These are phyloP conservation scores for Tolypocladium amazonense DNA, from an alignment of 2,329 filamentous ascomycete species.

Conservation along the genomic window DNA sequence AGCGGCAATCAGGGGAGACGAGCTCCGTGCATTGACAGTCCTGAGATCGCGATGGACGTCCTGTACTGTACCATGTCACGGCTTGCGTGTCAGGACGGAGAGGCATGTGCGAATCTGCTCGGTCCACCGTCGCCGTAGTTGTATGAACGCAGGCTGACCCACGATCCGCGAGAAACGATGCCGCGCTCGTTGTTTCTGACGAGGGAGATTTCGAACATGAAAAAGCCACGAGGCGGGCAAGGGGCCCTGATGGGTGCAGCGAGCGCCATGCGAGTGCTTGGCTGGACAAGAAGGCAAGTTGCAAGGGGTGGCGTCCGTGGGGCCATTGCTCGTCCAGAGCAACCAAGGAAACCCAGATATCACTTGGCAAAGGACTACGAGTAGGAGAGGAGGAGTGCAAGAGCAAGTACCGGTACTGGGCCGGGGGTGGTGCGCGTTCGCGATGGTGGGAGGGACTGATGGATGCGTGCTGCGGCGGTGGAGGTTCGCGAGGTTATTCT, in stretches of 20 bases:
- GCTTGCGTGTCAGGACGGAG: background rate
- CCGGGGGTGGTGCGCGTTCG: background rate
- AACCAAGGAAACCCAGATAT: background rate
- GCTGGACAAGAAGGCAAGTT: background rate
- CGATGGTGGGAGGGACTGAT: background rate
- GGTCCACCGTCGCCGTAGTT: too few species aligned
- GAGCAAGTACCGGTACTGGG: constrained; percentile 1
- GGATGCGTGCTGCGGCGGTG: background rate
- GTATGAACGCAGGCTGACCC: too few species aligned
- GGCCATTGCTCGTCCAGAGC: background rate
- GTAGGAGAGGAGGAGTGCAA: background rate
- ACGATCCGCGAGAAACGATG: background rate
- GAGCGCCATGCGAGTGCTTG: background rate
- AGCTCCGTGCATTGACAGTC: background rate
- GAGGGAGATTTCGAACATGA: background rate
- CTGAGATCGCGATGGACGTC: background rate
- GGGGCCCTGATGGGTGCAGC: background rate
- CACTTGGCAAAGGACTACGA: background rate
- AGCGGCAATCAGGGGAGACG: background rate
- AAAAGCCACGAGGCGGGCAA: background rate
- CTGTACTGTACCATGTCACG: background rate
- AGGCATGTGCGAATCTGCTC: background rate
- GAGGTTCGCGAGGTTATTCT: background rate
- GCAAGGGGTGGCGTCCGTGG: background rate
- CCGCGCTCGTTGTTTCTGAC: background rate